Base-by-base conservation (phyloP, 495 filamentous ascomycete species). In the Mytilinidion resinicola region DNA sequence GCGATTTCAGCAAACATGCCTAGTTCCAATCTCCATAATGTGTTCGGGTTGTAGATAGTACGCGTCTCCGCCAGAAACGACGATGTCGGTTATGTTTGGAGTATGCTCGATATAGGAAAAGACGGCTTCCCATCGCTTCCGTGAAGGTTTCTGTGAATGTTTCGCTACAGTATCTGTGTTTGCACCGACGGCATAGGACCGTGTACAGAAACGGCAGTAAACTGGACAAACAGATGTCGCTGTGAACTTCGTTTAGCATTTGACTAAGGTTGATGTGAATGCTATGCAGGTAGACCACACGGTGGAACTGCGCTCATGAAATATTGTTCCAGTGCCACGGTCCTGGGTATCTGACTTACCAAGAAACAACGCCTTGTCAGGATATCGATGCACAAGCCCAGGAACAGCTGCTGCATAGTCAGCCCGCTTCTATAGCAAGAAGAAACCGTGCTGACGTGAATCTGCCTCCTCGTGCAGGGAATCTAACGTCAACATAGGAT, bases 11-110 rank as follows among this genome's bases (percentile, higher is more conserved):
- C 6, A 15, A 8, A 33, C 54, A 15, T 51, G 55, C 20, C 64
- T 57, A 0, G 65, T 57, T 3, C 67, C 67, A 42, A 72, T 67
- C 35, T 56, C 17, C 10, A 20, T 37, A 14, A 72, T 44, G 8
- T 68, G 46, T 19, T 72, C 43, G 14, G 65, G 60, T 9, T 58
- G 51, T 1, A 81, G 70, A 50, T 80, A 79, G 63, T 78, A 84
- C 9, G 78, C 69, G 61, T 84, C 81, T 17, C 81, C 81, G 8
- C 81, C 81, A 0, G 81, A 84, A 6, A 84, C 72, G 7, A 82
- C 80, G 33, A 84, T 73, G 56, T 84, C 81, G 17, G 57, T 74
- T 9, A 83, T 63, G 0, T 47, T 67, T 0, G 78, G 74, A 34
- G 71, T 74, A 37, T 65, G 65, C 57, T 73, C 72, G 53, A 85